phyloP scores from a whole-genome alignment of 345 rosid genomes.

The Tarenaya hassleriana region DNA sequence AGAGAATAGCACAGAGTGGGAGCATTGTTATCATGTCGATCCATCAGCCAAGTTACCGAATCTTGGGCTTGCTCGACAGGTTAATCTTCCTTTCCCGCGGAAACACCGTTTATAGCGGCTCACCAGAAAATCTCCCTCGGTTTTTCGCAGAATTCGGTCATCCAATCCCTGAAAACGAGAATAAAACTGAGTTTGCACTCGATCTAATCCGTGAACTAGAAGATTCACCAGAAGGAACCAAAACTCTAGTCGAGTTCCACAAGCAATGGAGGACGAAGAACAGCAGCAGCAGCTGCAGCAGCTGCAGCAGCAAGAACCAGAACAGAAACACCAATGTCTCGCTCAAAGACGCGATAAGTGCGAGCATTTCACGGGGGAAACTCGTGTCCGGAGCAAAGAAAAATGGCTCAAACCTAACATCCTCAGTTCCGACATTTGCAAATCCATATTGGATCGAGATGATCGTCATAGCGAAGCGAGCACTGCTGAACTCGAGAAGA shows the following conservation, averaged over 20 bases:
- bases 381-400: slow-evolving; percentile 62
- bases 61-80: slow-evolving; percentile 63
- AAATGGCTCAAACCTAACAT: slow-evolving; percentile 28
- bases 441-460: slow-evolving; percentile 83
- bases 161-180: slow-evolving; percentile 83
- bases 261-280: slow-evolving; percentile 47
- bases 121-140: slow-evolving; percentile 47
- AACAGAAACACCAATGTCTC: slow-evolving; percentile 31
- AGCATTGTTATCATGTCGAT: slow-evolving; percentile 90
- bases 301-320: neutral
- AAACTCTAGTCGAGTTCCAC: slow-evolving; percentile 64
- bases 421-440: slow-evolving; percentile 67
- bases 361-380: slow-evolving; percentile 74
- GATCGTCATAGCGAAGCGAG: slow-evolving; percentile 59
- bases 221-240: slow-evolving; percentile 62
- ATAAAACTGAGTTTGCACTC: slow-evolving; percentile 76
- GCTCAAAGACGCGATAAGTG: slow-evolving; percentile 71
- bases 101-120: slow-evolving; percentile 61
- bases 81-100: slow-evolving; percentile 81
- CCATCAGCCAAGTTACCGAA: slow-evolving; percentile 92
- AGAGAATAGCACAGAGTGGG: slow-evolving; percentile 78
- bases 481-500: slow-evolving; percentile 64
- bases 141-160: slow-evolving; percentile 71
- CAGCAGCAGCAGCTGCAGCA: slow-evolving; percentile 12
- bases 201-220: slow-evolving; percentile 85